Evolutionary conservation across 2,329 filamentous ascomycete species (phyloP).

Genomic region (Neofusicoccum ribis): DNA sequence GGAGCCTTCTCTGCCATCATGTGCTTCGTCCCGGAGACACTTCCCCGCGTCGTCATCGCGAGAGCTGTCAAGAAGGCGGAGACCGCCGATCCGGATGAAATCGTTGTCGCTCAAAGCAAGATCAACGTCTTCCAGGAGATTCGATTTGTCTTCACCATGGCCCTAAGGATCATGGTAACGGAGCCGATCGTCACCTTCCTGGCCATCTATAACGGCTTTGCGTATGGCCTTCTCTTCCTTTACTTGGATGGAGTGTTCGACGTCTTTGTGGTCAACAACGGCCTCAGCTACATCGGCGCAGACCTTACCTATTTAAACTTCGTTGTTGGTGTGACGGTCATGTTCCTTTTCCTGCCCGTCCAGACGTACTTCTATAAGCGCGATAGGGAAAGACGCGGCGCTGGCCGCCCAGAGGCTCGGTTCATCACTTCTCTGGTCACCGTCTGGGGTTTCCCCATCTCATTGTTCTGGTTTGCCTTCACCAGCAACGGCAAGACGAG

Average conservation of each 20-base stretch:
- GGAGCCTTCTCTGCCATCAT: slow-evolving; percentile 11
- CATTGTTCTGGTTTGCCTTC: slow-evolving; percentile 44
- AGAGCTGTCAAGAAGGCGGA: slow-evolving; percentile 7
- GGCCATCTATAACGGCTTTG: slow-evolving; percentile 44
- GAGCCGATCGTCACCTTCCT: slow-evolving; percentile 52
- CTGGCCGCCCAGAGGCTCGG: slow-evolving; percentile 59
- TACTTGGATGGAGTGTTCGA: slow-evolving; percentile 80
- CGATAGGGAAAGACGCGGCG: slow-evolving; percentile 46
- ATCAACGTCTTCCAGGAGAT: slow-evolving; percentile 19
- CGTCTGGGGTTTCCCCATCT: slow-evolving; percentile 46
- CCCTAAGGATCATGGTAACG: slow-evolving; percentile 43
- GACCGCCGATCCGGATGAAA: slow-evolving; percentile 12
- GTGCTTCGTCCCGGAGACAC: slow-evolving; percentile 16
- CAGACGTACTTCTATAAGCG: slow-evolving; percentile 62
- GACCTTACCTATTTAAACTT: slow-evolving; percentile 86
- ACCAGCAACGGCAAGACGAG: slow-evolving; percentile 19
- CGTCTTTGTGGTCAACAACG: slow-evolving; percentile 72
- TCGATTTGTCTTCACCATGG: slow-evolving; percentile 18
- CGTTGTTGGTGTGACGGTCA: slow-evolving; percentile 69
- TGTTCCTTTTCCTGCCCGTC: slow-evolving; percentile 55
- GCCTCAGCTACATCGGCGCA: slow-evolving; percentile 66
- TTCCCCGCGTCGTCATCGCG: slow-evolving; percentile 18
- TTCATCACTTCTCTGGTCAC: slow-evolving; percentile 55
- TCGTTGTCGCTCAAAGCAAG: slow-evolving; percentile 12
- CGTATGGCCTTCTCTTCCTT: slow-evolving; percentile 78